phyloP scores from a whole-genome alignment of 2,329 filamentous ascomycete genomes.

The Trichoderma atroviride region DNA sequence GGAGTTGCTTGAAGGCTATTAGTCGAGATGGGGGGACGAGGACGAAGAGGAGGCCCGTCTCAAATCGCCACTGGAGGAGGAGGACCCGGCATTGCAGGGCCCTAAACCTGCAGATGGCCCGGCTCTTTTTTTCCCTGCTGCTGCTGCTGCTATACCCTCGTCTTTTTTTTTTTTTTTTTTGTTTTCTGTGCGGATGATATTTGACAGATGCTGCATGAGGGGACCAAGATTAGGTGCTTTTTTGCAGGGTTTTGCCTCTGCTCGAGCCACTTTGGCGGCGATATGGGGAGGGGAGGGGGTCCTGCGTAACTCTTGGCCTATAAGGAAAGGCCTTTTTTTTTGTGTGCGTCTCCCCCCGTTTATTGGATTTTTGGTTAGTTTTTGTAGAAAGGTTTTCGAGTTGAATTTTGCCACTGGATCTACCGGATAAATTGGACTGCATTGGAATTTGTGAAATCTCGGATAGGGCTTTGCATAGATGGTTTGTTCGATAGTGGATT shows the following conservation, averaged over 20 bases:
- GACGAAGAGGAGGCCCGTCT: neutral
- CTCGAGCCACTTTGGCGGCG: neutral
- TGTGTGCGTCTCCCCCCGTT: neutral
- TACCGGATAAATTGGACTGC: conserved; percentile 2
- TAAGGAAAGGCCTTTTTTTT: neutral
- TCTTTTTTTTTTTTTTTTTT: no score
- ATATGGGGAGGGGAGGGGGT: no score
- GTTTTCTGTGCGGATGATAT: conserved; percentile 2
- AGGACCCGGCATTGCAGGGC: conserved; percentile 13
- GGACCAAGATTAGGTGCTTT: conserved; percentile 15
- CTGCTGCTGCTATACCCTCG: neutral
- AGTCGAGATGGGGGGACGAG: neutral
- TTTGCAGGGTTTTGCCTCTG: neutral
- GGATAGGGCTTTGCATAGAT: conserved; percentile 3
- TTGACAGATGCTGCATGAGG: conserved; percentile 16
- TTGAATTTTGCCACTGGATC: conserved; percentile 20
- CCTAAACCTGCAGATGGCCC: conserved; percentile 14
- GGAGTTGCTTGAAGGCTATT: conserved; percentile 3
- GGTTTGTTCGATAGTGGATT: conserved; percentile 2
- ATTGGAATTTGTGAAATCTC: conserved; percentile 10
- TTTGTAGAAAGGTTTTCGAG: neutral
- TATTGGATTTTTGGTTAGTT: neutral
- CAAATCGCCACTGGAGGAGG: conserved; percentile 9
- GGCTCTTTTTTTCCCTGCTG: neutral
- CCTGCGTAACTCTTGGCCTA: neutral